Evolutionary conservation across 257 asterid species (phyloP), one percentile per base, ranked within the genome.

Genomic region (Solanum rostratum): DNA sequence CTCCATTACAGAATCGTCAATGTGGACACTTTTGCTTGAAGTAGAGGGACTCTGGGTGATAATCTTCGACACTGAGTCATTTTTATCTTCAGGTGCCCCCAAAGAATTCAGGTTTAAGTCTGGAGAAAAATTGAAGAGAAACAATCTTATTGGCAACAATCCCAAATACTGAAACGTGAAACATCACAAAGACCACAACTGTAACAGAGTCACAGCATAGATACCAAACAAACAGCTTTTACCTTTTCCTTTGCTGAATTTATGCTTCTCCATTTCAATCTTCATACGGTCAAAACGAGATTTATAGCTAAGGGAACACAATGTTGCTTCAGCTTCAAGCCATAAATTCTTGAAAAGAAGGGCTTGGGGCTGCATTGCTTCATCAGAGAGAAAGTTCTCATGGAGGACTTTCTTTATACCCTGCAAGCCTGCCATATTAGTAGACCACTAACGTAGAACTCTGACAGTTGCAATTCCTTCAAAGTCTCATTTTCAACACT

Each of bases 321-420:
- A 85, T 87, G 91, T 92, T 71, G 98, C 98, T 89, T 97, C 99
- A 0, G 99, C 95, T 83, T 97, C 97, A 5, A 95, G 97, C 99
- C 99, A 97, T 88, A 95, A 84, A 88, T 76, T 95, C 90, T 94
- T 95, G 88, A 91, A 97, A 22, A 95, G 89, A 80, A 87, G 92
- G 84, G 97, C 91, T 83, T 91, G 94, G 33, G 96, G 83, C 39
- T 90, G 91, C 90, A 90, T 90, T 78, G 88, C 93, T 86, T 92
- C 95, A 79, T 89, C 87, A 49, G 60, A 81, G 59, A 65, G 86
- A 81, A 94, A 93, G 88, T 95, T 94, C 88, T 94, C 95, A 81
- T 92, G 92, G 33, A 97, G 98, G 80, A 94, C 93, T 85, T 87
- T 92, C 92, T 88, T 89, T 84, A 95, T 95, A 83, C 92, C 96